Conservation (phyloP, 495 filamentous ascomycete genomes). For the Podospora bellae-mahoneyi region DNA sequence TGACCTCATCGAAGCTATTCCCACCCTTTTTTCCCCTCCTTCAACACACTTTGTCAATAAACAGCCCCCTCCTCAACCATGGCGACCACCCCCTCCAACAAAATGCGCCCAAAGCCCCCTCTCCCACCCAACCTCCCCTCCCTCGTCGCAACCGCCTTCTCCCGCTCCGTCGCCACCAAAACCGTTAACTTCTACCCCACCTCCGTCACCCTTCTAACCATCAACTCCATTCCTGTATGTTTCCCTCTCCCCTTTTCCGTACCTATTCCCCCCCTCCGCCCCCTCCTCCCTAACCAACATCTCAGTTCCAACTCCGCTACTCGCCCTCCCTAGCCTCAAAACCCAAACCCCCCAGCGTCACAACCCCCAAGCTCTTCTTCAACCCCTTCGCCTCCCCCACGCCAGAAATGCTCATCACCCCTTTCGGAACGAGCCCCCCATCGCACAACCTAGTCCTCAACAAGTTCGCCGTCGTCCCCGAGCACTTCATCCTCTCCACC, state of each 20-base stretch:
- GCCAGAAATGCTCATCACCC: slow-evolving; percentile 58
- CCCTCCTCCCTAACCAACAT: slow-evolving; percentile 70
- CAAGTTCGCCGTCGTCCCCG: slow-evolving; percentile 74
- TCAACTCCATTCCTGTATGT: slow-evolving; percentile 53
- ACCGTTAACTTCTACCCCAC: slow-evolving; percentile 60
- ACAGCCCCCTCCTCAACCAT: slow-evolving; percentile 9
- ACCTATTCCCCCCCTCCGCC: slow-evolving; percentile 55
- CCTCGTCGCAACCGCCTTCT: slow-evolving; percentile 55
- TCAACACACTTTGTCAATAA: background rate
- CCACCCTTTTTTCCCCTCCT: slow-evolving; percentile 11
- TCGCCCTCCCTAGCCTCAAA: too few relatives aligned
- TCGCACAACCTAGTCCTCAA: slow-evolving; percentile 70
- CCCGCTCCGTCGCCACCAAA: slow-evolving; percentile 49
- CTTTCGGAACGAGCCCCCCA: slow-evolving; percentile 39
- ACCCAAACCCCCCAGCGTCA: background rate
- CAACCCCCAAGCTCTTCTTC: slow-evolving; percentile 22
- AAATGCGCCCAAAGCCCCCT: slow-evolving; percentile 20
- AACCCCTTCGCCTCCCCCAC: slow-evolving; percentile 73
- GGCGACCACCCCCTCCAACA: slow-evolving; percentile 2
- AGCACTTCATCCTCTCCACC: slow-evolving; percentile 79
- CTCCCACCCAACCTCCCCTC: slow-evolving; percentile 36
- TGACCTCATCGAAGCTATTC: slow-evolving; percentile 40
- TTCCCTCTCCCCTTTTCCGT: background rate
- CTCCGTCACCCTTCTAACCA: slow-evolving; percentile 52
- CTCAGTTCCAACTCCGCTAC: too few relatives aligned